Evolutionary conservation across 2,329 filamentous ascomycete genomes (phyloP), one percentile per base, ranked within the genome.

Genomic region (Aspergillus fischeri): DNA sequence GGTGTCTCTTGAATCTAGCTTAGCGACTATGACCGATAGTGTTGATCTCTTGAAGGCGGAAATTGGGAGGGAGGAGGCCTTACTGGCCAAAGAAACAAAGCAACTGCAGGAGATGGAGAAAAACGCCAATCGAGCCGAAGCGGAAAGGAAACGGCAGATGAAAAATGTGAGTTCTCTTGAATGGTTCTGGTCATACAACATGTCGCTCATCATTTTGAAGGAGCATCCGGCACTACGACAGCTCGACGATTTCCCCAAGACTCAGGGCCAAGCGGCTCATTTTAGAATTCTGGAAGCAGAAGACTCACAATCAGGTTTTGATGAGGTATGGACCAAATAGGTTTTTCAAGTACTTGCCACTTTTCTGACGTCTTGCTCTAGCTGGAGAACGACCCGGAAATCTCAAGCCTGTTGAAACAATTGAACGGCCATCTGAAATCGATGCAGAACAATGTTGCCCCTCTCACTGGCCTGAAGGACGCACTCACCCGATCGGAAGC

Each of bases 381-480:
- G 73, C 65, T 75, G 49, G 73, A 73, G 28, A 56, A 62, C 14
- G 75, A 78, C 56, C 68, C 74, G 8, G 73, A 75, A 24, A 60
- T 75, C 20, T 61, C 64, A 20, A 60, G 57, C 25, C 59, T 78
- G 45, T 63, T 78, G 56, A 71, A 69, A 51, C 77, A 78, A 58
- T 61, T 79, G 14, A 73, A 73, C 53, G 73, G 67, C 38, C 77
- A 79, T 68, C 68, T 79, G 20, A 69, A 70, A 60, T 78, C 77
- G 4, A 78, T 79, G 72, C 72, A 74, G 55, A 73, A 64, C 53
- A 79, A 79, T 54, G 69, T 67, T 2, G 67, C 68, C 17, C 73
- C 75, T 17, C 65, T 77, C 32, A 58, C 60, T 41, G 74, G 73
- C 3, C 61, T 77, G 35, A 66, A 65, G 9, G 73, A 76, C 52